These are phyloP conservation scores for Conticribra guillardii DNA, from an alignment of 108 stramenopile genomes.

Conservation along the genomic window DNA sequence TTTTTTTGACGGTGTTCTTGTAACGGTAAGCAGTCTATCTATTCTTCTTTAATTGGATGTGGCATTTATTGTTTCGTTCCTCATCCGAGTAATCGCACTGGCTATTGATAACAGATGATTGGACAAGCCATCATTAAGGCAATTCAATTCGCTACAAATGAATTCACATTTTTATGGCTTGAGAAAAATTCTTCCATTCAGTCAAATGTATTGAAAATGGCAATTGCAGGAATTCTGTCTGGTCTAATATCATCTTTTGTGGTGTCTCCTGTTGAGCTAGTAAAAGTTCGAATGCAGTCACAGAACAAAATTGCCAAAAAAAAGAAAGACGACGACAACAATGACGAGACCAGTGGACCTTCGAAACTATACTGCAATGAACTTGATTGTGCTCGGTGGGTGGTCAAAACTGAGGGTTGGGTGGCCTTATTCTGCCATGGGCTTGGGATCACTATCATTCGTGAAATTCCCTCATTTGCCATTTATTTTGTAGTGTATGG, in stretches of 20 bases:
- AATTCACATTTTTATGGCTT: constrained; percentile 37
- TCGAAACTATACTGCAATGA: constrained; percentile 29
- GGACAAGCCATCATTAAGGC: constrained; percentile 76
- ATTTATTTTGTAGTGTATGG: constrained; percentile 64
- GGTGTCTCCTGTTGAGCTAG: constrained; percentile 61
- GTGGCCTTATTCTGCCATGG: constrained; percentile 54
- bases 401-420: constrained; percentile 55
- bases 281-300: constrained; percentile 65
- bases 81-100: constrained; percentile 4
- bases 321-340: constrained; percentile 30
- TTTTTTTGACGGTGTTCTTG: constrained; percentile 67
- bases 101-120: constrained; percentile 43
- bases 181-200: constrained; percentile 26
- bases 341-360: not conserved
- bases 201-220: constrained; percentile 34
- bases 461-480: constrained; percentile 61
- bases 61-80: no score
- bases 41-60: not conserved
- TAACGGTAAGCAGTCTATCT: constrained; percentile 27
- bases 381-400: constrained; percentile 41
- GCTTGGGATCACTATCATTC: constrained; percentile 48
- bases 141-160: constrained; percentile 65
- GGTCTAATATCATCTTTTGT: constrained; percentile 63
- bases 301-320: constrained; percentile 17
- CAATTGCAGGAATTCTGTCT: constrained; percentile 55